Conservation (phyloP, 768 basidiomycete species). For the Udeniomyces megalosporus region DNA sequence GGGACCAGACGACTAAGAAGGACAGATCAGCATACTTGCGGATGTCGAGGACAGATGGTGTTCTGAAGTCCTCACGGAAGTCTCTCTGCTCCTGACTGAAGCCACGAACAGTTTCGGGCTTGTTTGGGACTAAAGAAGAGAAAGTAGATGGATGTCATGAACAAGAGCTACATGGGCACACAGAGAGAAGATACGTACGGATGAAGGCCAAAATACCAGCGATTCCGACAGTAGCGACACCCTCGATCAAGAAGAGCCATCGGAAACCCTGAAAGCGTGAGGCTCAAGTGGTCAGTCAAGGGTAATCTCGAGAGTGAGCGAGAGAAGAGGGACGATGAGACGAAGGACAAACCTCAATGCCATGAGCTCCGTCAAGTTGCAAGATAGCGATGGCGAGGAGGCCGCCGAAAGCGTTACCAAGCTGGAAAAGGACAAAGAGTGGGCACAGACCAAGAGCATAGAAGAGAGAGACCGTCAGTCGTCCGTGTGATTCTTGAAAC, state of each 20-base stretch:
- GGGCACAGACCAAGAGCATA: too few relatives aligned
- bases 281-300: too few relatives aligned
- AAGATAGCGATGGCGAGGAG: constrained; percentile 26
- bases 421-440: too few relatives aligned
- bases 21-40: too few relatives aligned
- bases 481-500: background rate
- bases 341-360: constrained; percentile 22
- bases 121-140: too few relatives aligned
- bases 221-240: constrained; percentile 14
- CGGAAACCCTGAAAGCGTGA: background rate
- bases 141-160: too few relatives aligned
- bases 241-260: constrained; percentile 4
- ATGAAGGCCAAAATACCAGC: constrained; percentile 20
- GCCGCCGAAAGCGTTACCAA: constrained; percentile 26
- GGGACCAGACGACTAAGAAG: constrained; percentile 21
- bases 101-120: constrained; percentile 61
- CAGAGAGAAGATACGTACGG: too few relatives aligned
- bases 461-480: too few relatives aligned
- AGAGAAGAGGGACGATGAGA: constrained; percentile 5
- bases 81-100: constrained; percentile 30
- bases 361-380: constrained; percentile 19
- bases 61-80: too few relatives aligned
- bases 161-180: too few relatives aligned
- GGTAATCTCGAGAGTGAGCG: background rate
- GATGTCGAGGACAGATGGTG: too few relatives aligned